phyloP scores from a whole-genome alignment of 768 basidiomycete genomes.

The Xanthoconium stramineum region DNA sequence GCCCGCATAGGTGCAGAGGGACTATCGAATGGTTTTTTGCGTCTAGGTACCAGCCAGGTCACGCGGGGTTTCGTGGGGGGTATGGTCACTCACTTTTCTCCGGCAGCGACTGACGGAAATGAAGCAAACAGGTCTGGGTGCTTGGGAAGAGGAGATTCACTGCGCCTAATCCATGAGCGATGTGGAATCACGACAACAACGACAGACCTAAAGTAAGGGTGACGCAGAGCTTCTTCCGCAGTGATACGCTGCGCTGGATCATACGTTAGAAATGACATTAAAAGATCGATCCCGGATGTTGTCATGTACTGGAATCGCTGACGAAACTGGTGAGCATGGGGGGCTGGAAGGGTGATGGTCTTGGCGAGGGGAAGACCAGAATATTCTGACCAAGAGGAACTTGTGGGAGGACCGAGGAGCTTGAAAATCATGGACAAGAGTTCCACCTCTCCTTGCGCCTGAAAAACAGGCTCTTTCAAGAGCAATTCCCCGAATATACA shows the following conservation, averaged over 20 bases:
- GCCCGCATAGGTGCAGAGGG: constrained; percentile 77
- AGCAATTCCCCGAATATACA: constrained; percentile 98
- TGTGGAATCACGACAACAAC: background rate
- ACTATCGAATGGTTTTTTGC: constrained; percentile 73
- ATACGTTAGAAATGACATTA: constrained; percentile 80
- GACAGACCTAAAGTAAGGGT: constrained; percentile 84
- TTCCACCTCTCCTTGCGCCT: constrained; percentile 93
- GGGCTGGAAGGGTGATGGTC: constrained; percentile 69
- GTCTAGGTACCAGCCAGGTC: constrained; percentile 41
- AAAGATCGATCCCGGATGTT: constrained; percentile 76
- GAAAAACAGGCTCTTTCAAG: constrained; percentile 94
- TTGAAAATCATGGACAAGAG: constrained; percentile 93
- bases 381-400: constrained; percentile 84
- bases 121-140: constrained; percentile 94
- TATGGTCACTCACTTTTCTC: constrained; percentile 69
- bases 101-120: constrained; percentile 94
- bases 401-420: constrained; percentile 90
- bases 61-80: background rate
- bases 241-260: constrained; percentile 84
- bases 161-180: constrained; percentile 28
- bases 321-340: constrained; percentile 72
- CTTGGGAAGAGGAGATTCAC: constrained; percentile 93
- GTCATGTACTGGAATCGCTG: constrained; percentile 87
- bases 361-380: constrained; percentile 75
- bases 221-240: constrained; percentile 86